Evolutionary conservation across 805 yeast genomes (phyloP).

Genomic region (Saccharomyces mikatae): DNA sequence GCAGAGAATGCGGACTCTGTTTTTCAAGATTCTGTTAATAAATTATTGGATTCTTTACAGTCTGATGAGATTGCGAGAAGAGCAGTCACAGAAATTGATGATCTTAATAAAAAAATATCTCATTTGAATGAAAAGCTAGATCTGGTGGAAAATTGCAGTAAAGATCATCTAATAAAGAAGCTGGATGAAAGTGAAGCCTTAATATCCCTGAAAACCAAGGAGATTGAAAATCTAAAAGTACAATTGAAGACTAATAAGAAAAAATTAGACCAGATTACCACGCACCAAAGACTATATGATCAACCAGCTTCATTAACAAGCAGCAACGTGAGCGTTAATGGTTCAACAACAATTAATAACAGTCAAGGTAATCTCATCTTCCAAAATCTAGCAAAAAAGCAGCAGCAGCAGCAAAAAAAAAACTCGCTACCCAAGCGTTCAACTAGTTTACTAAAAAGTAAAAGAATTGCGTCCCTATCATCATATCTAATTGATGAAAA

Average conservation of each 20-base stretch:
- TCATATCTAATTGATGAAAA: conserved; percentile 6
- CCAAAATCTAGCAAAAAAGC: conserved; percentile 8
- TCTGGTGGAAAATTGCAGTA: background rate
- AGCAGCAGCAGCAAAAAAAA: background rate
- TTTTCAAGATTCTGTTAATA: conserved; percentile 68
- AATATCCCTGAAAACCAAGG: conserved; percentile 44
- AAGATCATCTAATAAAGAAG: conserved; percentile 42
- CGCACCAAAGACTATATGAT: conserved; percentile 12
- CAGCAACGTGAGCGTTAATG: conserved; percentile 3
- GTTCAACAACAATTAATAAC: background rate
- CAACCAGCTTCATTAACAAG: conserved; percentile 8
- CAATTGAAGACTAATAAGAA: conserved; percentile 29
- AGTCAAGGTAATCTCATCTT: conserved; percentile 5
- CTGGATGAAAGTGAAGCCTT: conserved; percentile 47
- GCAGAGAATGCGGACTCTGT: conserved; percentile 41
- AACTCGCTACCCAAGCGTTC: conserved; percentile 2
- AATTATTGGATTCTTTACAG: conserved; percentile 59
- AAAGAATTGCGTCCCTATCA: conserved; percentile 17
- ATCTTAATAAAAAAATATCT: conserved; percentile 37
- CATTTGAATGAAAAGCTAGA: conserved; percentile 48
- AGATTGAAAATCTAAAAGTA: conserved; percentile 53
- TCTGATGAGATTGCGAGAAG: conserved; percentile 81
- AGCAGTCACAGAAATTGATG: conserved; percentile 57
- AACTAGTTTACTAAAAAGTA: conserved; percentile 16
- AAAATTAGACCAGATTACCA: conserved; percentile 12